Base-by-base conservation (phyloP, 371 early-diverging fungal genomes). In the Rhizomucor pusillus region DNA sequence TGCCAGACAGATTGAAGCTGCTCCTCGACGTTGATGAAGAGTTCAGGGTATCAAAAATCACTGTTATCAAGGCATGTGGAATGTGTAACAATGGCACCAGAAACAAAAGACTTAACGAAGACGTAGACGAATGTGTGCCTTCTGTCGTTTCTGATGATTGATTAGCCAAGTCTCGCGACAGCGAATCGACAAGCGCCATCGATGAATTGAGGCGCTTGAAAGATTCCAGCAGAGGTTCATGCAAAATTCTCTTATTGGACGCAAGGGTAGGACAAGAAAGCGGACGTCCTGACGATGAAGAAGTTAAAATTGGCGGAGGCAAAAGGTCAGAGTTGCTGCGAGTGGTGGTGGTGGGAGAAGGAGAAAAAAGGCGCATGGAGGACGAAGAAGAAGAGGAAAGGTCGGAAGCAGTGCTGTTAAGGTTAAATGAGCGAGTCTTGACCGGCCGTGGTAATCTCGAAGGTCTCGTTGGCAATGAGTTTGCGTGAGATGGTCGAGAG, bases 171-270 rank as follows among this genome's bases (percentile, higher is more conserved):
- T 78, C 78, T 43, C 69, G 68, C 5, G 78, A 74, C 12, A 78
- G 63, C 1, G 75, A 78, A 37, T 78, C 78, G 0, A 78, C 70
- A 36, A 74, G 24, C 1, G 78, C 78, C 65, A 78, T 65, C 5
- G 74, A 73, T 3, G 57, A 54, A 54, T 78, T 75, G 3, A 78
- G 45, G 9, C 75, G 63, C 53, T 68, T 62, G 24, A 70, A 74
- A 1, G 78, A 78, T 37, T 66, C 78, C 19, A 63, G 22, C 2
- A 77, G 50, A 1, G 68, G 60, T 14, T 61, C 66, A 12, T 18
- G 50, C 33, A 23, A 40, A 29, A 5, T 22, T 18, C 23, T 37
- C 37, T 16, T 50, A 36, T 37, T 40, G 24, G 48, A 23, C 48
- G 48, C n/a, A 13, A 50, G 39, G 24, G 41, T 34, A 14, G 65